These are phyloP conservation scores for Ceratocystis eucalypticola DNA, from an alignment of 2,329 filamentous ascomycete genomes.

Conservation along the genomic window DNA sequence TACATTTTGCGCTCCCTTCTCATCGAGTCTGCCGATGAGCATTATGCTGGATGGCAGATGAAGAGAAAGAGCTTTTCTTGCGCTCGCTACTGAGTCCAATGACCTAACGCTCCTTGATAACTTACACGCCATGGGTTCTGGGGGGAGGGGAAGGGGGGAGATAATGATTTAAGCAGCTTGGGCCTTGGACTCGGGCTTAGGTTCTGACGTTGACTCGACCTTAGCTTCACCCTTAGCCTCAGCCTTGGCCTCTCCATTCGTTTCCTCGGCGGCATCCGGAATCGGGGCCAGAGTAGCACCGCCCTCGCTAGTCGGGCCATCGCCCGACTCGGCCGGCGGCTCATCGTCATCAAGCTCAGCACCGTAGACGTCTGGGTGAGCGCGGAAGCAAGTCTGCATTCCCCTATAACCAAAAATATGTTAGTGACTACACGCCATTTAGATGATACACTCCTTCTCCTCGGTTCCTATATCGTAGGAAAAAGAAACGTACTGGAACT, in stretches of 20 bases:
- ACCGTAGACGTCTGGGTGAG: conserved; percentile 86
- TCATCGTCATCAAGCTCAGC: conserved; percentile 73
- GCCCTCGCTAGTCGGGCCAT: conserved; percentile 20
- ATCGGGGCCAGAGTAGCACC: conserved; percentile 10
- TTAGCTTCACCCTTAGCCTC: conserved; percentile 22
- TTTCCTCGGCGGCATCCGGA: conserved; percentile 8
- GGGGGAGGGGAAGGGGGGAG: not conserved
- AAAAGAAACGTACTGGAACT: conserved; percentile 64
- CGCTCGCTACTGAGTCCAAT: not conserved
- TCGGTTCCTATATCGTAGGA: no score
- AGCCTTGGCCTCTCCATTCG: conserved; percentile 23
- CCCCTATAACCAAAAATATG: conserved; percentile 38
- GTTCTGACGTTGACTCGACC: not conserved
- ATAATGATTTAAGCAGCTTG: not conserved
- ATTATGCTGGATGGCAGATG: no score
- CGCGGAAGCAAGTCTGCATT: conserved; percentile 95
- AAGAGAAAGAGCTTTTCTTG: no score
- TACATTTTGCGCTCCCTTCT: conserved; percentile 10
- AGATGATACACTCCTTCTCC: no score
- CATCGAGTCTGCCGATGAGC: not conserved
- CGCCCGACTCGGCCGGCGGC: conserved; percentile 24
- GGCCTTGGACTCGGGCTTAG: not conserved
- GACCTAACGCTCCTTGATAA: not conserved
- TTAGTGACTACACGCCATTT: not conserved
- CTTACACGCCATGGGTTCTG: not conserved